A percentile compares a stretch with the other conserved stretches of the same genome.
These are phyloP conservation scores for Castanea crenata DNA, from an alignment of 306 rosid species.

Conservation along the genomic window DNA sequence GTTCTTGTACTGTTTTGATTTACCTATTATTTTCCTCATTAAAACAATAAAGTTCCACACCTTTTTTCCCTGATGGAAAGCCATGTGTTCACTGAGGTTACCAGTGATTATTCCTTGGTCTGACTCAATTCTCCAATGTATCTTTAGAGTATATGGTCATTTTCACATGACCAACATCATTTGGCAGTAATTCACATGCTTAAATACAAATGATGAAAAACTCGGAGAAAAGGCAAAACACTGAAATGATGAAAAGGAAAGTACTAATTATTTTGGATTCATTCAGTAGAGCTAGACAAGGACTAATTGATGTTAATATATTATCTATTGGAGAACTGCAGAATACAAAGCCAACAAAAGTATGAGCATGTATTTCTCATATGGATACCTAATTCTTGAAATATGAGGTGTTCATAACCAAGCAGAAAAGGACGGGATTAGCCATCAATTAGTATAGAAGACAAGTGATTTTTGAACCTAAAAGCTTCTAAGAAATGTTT, in stretches of 20 bases:
- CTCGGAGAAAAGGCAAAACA: no score
- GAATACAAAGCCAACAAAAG: background rate
- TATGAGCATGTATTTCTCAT: background rate
- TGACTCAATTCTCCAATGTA: background rate
- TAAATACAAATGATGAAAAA: background rate
- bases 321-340: background rate
- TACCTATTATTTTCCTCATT: slow-evolving; percentile 10
- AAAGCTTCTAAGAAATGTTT: background rate
- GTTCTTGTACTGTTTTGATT: slow-evolving; percentile 9
- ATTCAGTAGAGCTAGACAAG: background rate
- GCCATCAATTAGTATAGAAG: background rate
- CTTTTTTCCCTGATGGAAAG: background rate
- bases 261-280: background rate
- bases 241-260: background rate
- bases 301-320: background rate
- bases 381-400: background rate
- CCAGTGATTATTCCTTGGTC: background rate
- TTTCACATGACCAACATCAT: background rate
- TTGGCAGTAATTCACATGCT: background rate
- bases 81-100: background rate
- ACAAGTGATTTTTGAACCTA: background rate
- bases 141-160: background rate
- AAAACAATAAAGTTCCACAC: background rate
- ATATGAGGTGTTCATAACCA: background rate
- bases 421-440: background rate